Percentiles rank a stretch among this genome's conserved stretches.
phyloP scores from a whole-genome alignment of 306 rosid species.

The Alnus rubra region DNA sequence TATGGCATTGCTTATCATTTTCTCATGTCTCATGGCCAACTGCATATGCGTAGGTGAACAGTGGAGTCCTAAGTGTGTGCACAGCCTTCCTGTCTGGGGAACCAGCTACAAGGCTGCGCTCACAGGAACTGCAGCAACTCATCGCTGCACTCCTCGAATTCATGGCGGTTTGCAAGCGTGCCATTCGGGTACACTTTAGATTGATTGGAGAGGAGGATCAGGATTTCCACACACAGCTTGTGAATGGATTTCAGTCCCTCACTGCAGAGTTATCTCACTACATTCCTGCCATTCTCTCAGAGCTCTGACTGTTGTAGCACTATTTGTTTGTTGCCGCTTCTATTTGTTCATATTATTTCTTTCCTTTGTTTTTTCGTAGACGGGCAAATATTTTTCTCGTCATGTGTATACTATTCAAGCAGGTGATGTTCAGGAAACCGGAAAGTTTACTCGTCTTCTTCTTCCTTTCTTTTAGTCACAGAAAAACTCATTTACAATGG shows the following conservation, averaged over 20 bases:
- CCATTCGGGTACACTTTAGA: slow-evolving; percentile 90
- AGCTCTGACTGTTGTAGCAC: slow-evolving; percentile 54
- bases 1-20: not conserved
- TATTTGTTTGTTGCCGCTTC: slow-evolving; percentile 29
- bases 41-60: slow-evolving; percentile 70
- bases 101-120: slow-evolving; percentile 91
- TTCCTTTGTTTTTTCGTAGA: slow-evolving; percentile 6
- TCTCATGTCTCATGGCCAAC: slow-evolving; percentile 15
- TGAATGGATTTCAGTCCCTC: slow-evolving; percentile 92
- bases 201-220: slow-evolving; percentile 97
- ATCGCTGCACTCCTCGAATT: slow-evolving; percentile 97
- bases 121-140: slow-evolving; percentile 97
- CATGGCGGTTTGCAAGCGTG: slow-evolving; percentile 99
- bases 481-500: too few species aligned
- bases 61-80: slow-evolving; percentile 96
- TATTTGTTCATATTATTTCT: slow-evolving; percentile 38
- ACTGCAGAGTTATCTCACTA: slow-evolving; percentile 96
- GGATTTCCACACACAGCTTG: slow-evolving; percentile 97
- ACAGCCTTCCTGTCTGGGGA: slow-evolving; percentile 98
- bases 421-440: not conserved
- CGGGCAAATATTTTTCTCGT: slow-evolving; percentile 34
- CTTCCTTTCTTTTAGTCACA: not conserved
- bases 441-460: not conserved
- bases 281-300: slow-evolving; percentile 94
- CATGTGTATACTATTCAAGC: slow-evolving; percentile 6